phyloP scores from a whole-genome alignment of 495 filamentous ascomycete species.

The Pyrenopolyporus hunteri region DNA sequence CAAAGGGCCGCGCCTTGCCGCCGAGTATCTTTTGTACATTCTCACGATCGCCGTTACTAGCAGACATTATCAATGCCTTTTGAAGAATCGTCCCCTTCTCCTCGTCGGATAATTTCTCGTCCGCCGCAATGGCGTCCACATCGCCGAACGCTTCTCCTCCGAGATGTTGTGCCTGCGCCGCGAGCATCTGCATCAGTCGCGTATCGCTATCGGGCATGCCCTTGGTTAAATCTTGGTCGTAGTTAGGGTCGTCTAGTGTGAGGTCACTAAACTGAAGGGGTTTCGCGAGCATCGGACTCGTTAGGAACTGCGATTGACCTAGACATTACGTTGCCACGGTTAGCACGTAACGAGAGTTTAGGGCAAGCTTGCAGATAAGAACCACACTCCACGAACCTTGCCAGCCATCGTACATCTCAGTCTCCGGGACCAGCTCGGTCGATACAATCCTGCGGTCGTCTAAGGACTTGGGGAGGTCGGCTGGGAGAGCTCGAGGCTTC shows the following conservation, averaged over 20 bases:
- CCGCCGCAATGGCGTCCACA: conserved; percentile 76
- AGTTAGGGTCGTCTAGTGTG: conserved; percentile 74
- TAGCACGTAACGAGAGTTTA: conserved; percentile 19
- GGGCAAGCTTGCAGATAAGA: conserved; percentile 5
- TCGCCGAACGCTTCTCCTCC: conserved; percentile 73
- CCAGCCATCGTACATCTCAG: conserved; percentile 99
- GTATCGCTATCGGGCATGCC: conserved; percentile 81
- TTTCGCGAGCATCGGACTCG: conserved; percentile 80
- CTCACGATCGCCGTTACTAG: conserved; percentile 92
- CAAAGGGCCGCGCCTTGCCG: conserved; percentile 74
- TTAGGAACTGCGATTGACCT: conserved; percentile 96
- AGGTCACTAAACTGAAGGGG: conserved; percentile 82
- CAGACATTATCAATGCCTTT: conserved; percentile 89
- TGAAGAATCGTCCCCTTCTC: conserved; percentile 85
- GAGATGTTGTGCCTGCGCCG: conserved; percentile 85
- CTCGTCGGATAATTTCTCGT: conserved; percentile 72
- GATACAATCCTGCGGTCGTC: conserved; percentile 77
- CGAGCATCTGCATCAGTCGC: conserved; percentile 93
- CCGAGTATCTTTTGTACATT: conserved; percentile 76
- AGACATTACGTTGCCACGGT: conserved; percentile 27
- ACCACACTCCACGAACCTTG: conserved; percentile 68
- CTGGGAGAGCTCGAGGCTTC: conserved; percentile 66
- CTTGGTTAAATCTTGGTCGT: conserved; percentile 64
- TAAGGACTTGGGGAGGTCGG: conserved; percentile 87
- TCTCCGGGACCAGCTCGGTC: conserved; percentile 69